A percentile compares a stretch with the other conserved stretches of the same genome.
Conservation (phyloP, 768 basidiomycete genomes). For the Lactifluus volemus region DNA sequence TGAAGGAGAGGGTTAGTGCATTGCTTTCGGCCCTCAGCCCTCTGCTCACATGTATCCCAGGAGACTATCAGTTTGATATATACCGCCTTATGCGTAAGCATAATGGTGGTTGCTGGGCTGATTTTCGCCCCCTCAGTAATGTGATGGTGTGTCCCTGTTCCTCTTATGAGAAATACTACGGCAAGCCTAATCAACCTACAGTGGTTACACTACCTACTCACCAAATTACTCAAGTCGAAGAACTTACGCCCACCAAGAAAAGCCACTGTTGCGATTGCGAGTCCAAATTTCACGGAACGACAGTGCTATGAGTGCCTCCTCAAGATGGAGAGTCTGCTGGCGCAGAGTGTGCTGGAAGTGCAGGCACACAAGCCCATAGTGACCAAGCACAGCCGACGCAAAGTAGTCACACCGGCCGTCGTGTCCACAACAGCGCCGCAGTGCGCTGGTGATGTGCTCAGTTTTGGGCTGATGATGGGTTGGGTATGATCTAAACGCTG, state of each 20-base stretch:
- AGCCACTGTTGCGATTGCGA: conserved; percentile 16
- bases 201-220: conserved; percentile 87
- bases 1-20: conserved; percentile 68
- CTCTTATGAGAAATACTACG: neutral
- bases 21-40: neutral
- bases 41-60: conserved; percentile 28
- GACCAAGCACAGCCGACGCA: conserved; percentile 33
- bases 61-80: conserved; percentile 91
- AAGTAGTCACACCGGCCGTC: conserved; percentile 23
- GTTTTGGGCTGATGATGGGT: conserved; percentile 48
- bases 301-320: conserved; percentile 62
- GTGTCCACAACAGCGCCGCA: conserved; percentile 15
- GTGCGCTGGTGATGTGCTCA: conserved; percentile 54
- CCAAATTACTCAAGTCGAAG: conserved; percentile 65
- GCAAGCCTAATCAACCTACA: conserved; percentile 25
- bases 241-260: conserved; percentile 41
- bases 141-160: conserved; percentile 57
- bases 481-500: conserved; percentile 38
- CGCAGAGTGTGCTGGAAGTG: conserved; percentile 34
- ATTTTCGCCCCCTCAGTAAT: conserved; percentile 76
- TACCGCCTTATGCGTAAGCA: conserved; percentile 79
- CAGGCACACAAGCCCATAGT: conserved; percentile 26
- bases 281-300: conserved; percentile 46
- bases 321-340: conserved; percentile 55
- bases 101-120: conserved; percentile 59